A percentile compares a stretch with the other conserved stretches of the same genome.
These are phyloP conservation scores for Fraxinus platypoda DNA, from an alignment of 305 asterid genomes.

Conservation along the genomic window DNA sequence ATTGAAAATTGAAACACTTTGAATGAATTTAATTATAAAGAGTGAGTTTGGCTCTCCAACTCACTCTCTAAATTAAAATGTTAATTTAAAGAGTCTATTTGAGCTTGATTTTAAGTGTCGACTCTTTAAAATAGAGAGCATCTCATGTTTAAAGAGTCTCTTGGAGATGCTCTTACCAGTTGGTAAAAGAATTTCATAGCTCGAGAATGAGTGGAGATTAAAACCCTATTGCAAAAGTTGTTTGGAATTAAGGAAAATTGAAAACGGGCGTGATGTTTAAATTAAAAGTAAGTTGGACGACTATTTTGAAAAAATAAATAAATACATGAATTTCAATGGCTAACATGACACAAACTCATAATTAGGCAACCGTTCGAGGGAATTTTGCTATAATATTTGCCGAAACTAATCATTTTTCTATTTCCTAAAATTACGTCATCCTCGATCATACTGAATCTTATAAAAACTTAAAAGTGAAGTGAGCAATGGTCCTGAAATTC, in stretches of 20 bases:
- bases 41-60: too few relatives aligned
- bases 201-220: neutral
- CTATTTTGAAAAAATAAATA: neutral
- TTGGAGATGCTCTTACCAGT: too few relatives aligned
- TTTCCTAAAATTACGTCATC: neutral
- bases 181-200: neutral
- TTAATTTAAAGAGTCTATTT: too few relatives aligned
- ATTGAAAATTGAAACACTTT: too few relatives aligned
- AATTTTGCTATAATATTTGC: neutral
- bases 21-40: too few relatives aligned
- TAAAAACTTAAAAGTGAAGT: neutral
- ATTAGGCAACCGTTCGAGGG: neutral
- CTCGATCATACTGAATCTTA: neutral
- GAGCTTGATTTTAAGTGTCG: too few relatives aligned
- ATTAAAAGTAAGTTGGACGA: neutral
- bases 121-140: too few relatives aligned
- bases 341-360: neutral
- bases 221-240: neutral
- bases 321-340: neutral
- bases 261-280: neutral
- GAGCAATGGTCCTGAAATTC: neutral
- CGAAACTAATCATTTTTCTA: neutral
- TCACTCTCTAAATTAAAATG: too few relatives aligned
- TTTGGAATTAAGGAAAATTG: neutral
- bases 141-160: too few relatives aligned